A percentile compares a stretch with the other conserved stretches of the same genome.
Conservation (phyloP, 768 basidiomycete genomes). For the Trametopsis cervina region DNA sequence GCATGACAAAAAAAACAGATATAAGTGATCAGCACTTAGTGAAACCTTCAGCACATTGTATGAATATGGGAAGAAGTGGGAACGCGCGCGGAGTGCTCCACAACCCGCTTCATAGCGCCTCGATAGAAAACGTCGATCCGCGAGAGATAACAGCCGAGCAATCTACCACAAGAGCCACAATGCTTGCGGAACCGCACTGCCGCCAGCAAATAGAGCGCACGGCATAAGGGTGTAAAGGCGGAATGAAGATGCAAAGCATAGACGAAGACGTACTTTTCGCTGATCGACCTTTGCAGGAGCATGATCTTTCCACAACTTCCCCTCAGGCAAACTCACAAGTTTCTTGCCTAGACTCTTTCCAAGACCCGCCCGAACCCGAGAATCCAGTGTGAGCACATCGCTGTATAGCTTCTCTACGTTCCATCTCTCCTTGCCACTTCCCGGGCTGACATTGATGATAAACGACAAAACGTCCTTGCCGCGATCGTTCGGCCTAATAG, state of each 20-base stretch:
- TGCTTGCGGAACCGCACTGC: too few species aligned
- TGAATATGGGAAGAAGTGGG: neutral
- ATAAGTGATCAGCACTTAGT: slow-evolving; percentile 9
- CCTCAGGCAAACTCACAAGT: slow-evolving; percentile 80
- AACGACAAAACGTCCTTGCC: slow-evolving; percentile 93
- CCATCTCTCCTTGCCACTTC: slow-evolving; percentile 65
- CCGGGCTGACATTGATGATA: slow-evolving; percentile 68
- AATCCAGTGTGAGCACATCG: slow-evolving; percentile 86
- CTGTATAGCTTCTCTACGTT: slow-evolving; percentile 91
- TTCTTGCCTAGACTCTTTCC: slow-evolving; percentile 71
- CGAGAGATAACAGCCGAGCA: too few species aligned
- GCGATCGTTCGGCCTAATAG: slow-evolving; percentile 82
- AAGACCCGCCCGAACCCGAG: slow-evolving; percentile 49
- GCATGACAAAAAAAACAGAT: slow-evolving; percentile 12
- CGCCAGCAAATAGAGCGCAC: neutral
- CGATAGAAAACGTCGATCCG: too few species aligned
- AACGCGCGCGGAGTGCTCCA: neutral
- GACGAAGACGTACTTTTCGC: slow-evolving; percentile 63
- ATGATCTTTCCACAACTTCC: slow-evolving; percentile 93
- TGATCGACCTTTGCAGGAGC: slow-evolving; percentile 96
- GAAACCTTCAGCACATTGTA: neutral
- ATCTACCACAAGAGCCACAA: too few species aligned
- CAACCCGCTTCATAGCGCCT: too few species aligned
- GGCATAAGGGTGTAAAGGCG: neutral
- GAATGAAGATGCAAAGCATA: neutral